A percentile compares a stretch with the other conserved stretches of the same genome.
phyloP scores from a whole-genome alignment of 108 stramenopile species.

The Conticribra weissflogii region DNA sequence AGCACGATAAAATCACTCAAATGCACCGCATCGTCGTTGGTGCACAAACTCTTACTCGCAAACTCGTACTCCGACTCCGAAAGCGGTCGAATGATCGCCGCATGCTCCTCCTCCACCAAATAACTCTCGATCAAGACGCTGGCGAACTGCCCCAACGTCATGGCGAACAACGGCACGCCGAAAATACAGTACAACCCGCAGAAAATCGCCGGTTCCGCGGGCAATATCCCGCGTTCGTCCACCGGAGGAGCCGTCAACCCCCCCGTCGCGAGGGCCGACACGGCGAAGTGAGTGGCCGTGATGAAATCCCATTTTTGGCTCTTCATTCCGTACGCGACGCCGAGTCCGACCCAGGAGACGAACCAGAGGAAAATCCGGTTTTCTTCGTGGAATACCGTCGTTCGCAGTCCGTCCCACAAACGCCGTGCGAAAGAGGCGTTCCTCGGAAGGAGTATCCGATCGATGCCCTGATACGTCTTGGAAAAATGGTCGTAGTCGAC shows the following conservation, averaged over 20 bases:
- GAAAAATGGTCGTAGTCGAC: slow-evolving; percentile 25
- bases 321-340: slow-evolving; percentile 58
- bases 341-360: slow-evolving; percentile 49
- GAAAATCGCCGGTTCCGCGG: slow-evolving; percentile 58
- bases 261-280: slow-evolving; percentile 73
- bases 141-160: slow-evolving; percentile 71
- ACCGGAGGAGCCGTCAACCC: slow-evolving; percentile 71
- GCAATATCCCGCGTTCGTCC: slow-evolving; percentile 57
- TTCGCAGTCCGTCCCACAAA: slow-evolving; percentile 9
- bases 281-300: slow-evolving; percentile 74
- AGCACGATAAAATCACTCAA: slow-evolving; percentile 69
- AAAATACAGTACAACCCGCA: slow-evolving; percentile 71
- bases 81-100: slow-evolving; percentile 47
- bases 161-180: slow-evolving; percentile 68
- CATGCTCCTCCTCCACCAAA: slow-evolving; percentile 55
- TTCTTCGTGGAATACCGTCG: slow-evolving; percentile 4
- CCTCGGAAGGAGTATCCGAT: slow-evolving; percentile 23
- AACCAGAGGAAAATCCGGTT: slow-evolving; percentile 63
- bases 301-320: slow-evolving; percentile 64
- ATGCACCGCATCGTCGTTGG: slow-evolving; percentile 43
- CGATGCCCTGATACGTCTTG: slow-evolving; percentile 22
- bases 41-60: slow-evolving; percentile 55
- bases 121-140: slow-evolving; percentile 58
- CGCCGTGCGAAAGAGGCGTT: slow-evolving; percentile 2
- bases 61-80: slow-evolving; percentile 56